These are phyloP conservation scores for Tetrahymena elliotti DNA, from an alignment of 73 alveolate species.

Conservation along the genomic window DNA sequence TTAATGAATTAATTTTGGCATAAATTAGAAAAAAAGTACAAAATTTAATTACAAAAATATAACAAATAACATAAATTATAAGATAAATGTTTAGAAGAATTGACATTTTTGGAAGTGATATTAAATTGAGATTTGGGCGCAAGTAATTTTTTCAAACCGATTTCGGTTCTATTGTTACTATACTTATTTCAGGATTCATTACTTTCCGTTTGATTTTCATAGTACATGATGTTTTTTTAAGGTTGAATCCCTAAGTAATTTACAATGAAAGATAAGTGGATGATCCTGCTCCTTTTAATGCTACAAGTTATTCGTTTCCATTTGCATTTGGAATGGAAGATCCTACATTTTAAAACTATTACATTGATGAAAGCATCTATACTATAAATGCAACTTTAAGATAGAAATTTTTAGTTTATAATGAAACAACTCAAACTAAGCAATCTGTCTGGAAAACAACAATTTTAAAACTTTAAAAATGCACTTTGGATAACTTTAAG, in stretches of 20 bases:
- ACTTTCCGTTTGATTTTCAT: not conserved
- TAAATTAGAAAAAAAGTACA: no score
- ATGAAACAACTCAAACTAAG: not conserved
- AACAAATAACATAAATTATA: not conserved
- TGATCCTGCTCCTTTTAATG: not conserved
- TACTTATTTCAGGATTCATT: not conserved
- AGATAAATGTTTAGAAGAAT: not conserved
- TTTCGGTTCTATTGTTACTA: not conserved
- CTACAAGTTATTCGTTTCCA: not conserved
- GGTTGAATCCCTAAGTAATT: not conserved
- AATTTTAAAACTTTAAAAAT: not conserved
- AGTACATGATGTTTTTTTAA: not conserved
- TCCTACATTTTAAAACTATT: not conserved
- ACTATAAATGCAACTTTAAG: not conserved
- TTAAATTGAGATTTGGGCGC: not conserved
- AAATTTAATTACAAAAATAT: no score
- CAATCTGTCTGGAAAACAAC: not conserved
- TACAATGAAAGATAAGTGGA: not conserved
- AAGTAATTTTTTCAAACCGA: not conserved
- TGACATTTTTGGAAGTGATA: not conserved
- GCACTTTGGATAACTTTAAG: not conserved
- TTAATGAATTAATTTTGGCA: no score
- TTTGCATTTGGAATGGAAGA: not conserved
- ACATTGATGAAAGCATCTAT: not conserved
- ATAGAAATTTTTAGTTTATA: not conserved